Evolutionary conservation across 2,329 filamentous ascomycete species (phyloP).

Genomic region (Fusarium sp.): DNA sequence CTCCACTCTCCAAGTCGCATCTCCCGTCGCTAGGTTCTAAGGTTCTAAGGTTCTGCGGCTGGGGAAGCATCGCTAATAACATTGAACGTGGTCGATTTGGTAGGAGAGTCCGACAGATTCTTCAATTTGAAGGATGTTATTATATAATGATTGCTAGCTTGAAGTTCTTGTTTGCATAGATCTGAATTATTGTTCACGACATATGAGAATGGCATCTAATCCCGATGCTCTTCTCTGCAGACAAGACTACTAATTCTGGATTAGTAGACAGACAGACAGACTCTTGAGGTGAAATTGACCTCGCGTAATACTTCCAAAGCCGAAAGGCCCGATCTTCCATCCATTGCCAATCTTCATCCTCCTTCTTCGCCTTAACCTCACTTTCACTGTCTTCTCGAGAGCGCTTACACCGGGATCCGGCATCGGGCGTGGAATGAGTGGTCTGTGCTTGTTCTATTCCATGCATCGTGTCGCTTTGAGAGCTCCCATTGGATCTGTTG

Average conservation of each 20-base stretch:
- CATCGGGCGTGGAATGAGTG: slow-evolving; percentile 19
- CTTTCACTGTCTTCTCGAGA: background rate
- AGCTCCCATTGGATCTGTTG: slow-evolving; percentile 12
- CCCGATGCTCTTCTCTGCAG: background rate
- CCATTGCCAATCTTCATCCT: background rate
- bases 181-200: background rate
- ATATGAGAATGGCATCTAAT: background rate
- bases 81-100: background rate
- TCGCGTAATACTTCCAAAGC: slow-evolving; percentile 10
- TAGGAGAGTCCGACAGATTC: slow-evolving; percentile 5
- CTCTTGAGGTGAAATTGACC: background rate
- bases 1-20: background rate
- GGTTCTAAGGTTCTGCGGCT: background rate
- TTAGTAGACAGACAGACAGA: background rate
- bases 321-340: slow-evolving; percentile 1
- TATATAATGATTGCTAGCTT: background rate
- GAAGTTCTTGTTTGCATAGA: background rate
- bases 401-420: slow-evolving; percentile 32
- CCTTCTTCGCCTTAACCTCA: background rate
- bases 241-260: background rate
- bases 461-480: slow-evolving; percentile 6
- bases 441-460: background rate
- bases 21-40: background rate
- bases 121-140: background rate
- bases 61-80: background rate